Evolutionary conservation across 179 eudicot species (phyloP).

Genomic region (Carnegiea gigantea): DNA sequence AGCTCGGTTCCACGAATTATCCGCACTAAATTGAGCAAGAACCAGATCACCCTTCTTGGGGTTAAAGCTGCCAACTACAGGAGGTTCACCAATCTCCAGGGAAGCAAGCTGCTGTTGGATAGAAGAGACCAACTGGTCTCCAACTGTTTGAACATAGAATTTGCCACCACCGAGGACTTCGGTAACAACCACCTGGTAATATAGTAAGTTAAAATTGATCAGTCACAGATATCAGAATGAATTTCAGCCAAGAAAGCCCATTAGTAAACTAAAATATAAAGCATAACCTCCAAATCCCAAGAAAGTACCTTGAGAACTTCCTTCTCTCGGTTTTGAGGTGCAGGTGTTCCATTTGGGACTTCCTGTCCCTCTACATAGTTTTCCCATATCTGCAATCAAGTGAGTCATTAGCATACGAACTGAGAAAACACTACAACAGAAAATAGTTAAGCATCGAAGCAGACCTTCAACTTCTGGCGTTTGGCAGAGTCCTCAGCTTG

Average conservation of each 20-base stretch:
- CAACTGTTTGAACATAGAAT: conserved; percentile 80
- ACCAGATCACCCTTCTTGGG: conserved; percentile 90
- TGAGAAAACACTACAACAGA: neutral
- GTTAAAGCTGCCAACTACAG: conserved; percentile 69
- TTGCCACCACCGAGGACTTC: conserved; percentile 88
- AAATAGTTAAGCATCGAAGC: conserved; percentile 13
- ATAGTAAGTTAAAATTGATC: neutral
- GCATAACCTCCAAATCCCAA: neutral
- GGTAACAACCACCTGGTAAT: conserved; percentile 68
- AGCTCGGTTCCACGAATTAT: conserved; percentile 97
- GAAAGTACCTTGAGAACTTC: conserved; percentile 72
- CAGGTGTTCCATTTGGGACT: conserved; percentile 56
- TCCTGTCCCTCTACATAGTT: conserved; percentile 95
- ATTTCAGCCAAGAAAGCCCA: conserved; percentile 7
- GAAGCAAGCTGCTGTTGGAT: conserved; percentile 87
- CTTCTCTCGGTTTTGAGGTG: conserved; percentile 60
- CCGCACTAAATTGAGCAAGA: conserved; percentile 87
- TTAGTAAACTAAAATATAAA: neutral
- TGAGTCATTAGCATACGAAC: neutral
- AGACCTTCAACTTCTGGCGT: conserved; percentile 83
- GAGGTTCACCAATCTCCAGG: conserved; percentile 68
- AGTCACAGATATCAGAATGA: neutral
- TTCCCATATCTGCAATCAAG: conserved; percentile 78
- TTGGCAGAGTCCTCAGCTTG: conserved; percentile 93
- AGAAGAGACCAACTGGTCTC: conserved; percentile 66